A percentile compares a stretch with the other conserved stretches of the same genome.
Conservation (phyloP, 768 basidiomycete genomes). For the Mycena maculata region DNA sequence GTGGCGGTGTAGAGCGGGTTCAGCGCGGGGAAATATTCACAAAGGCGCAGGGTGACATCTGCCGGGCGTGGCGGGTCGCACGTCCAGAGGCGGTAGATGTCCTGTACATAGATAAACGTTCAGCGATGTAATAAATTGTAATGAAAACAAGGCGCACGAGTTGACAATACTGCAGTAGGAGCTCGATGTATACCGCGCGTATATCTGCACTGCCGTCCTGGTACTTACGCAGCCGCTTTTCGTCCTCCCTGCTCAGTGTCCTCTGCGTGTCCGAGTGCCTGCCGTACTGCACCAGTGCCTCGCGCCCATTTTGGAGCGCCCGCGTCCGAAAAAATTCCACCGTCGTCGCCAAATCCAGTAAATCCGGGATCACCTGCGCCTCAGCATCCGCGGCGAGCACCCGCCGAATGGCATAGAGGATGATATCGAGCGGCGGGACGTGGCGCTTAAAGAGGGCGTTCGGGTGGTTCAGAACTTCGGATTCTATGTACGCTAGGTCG, state of each 20-base stretch:
- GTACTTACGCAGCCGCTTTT: neutral
- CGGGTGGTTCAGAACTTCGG: constrained; percentile 22
- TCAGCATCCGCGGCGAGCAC: neutral
- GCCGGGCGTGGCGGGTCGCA: constrained; percentile 18
- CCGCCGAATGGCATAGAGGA: constrained; percentile 17
- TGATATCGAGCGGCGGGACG: constrained; percentile 32
- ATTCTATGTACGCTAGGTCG: constrained; percentile 23
- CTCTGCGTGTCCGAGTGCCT: neutral
- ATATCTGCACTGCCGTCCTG: neutral
- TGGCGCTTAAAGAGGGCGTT: constrained; percentile 26
- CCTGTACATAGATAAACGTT: neutral
- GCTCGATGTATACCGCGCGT: constrained; percentile 22
- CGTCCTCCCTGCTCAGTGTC: constrained; percentile 4
- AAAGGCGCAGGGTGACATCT: constrained; percentile 21
- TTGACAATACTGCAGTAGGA: constrained; percentile 9
- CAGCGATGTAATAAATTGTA: neutral
- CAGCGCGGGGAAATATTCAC: constrained; percentile 31
- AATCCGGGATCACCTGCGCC: constrained; percentile 19
- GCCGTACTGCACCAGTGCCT: constrained; percentile 15
- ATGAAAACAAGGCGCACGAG: constrained; percentile 11
- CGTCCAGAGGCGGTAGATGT: constrained; percentile 30
- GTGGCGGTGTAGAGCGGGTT: neutral
- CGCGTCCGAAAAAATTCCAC: constrained; percentile 28
- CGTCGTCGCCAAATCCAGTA: constrained; percentile 32
- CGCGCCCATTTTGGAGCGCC: constrained; percentile 18